Evolutionary conservation across 306 rosid species (phyloP), one percentile per base, ranked within the genome.

Genomic region (Delonix regia): DNA sequence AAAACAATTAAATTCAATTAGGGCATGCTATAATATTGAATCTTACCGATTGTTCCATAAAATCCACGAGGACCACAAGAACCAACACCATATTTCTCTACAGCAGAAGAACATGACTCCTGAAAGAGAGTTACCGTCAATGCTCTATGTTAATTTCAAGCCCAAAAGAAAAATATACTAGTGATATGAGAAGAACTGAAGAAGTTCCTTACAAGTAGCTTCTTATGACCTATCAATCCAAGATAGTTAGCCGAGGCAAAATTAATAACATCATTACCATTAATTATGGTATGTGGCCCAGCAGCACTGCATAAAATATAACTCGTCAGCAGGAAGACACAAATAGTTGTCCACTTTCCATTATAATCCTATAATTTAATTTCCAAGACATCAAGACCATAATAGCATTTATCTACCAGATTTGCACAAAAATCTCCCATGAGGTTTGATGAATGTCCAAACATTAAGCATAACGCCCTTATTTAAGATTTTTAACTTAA

Each of bases 1-100:
- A n/a, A n/a, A 21, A 64, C 9, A 41, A n/a, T 38, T 6, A 64
- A 16, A 64, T 18, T 64, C 21, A 78, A 65, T 22, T 9, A 36
- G 52, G 6, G 24, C 41, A 0, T 66, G 55, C 76, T 56, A 39
- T 65, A 79, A 70, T 51, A 75, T 47, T 25, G 79, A 74, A 55
- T 19, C 90, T 80, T 87, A 93, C 99, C 98, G 33, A 96, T 90
- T 76, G 96, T 93, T 80, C 98, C 99, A 84, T 96, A 96, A 82
- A 96, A 96, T 64, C 94, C 97, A 79, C 99, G 99, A 76, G 99
- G 96, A 84, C 99, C 97, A 75, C 99, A 96, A 47, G 99, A 96
- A 73, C 99, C 99, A 82, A 96, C 99, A 62, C 99, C 99, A 49
- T 96, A 96, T 89, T 96, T 96, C 87, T 86, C 96, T 87, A 94